Base-by-base conservation (phyloP, 305 asterid genomes). In the Solanum hybrid region DNA sequence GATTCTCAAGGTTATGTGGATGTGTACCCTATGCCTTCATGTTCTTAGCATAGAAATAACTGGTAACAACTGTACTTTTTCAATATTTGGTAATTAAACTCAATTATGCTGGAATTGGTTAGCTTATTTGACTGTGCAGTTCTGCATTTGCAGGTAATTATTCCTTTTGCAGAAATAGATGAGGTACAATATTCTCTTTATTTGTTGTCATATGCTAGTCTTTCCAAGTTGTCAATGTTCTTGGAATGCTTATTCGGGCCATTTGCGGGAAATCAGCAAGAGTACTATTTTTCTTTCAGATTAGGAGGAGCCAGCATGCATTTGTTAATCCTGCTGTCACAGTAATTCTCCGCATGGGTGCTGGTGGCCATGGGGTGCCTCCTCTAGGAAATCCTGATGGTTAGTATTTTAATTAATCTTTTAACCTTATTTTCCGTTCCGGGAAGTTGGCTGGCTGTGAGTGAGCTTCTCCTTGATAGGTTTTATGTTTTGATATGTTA, bases 361-460 rank as follows among this genome's bases (percentile, higher is more conserved):
- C 99, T 85, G 99, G 99, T 22, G 99, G 99, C 89, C 99, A 95
- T 92, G 99, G 99, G 78, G 99, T 97, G 92, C 99, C 99, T 88
- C 99, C 99, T 88, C 90, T 97, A 85, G 99, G 99, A 92, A 97
- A 95, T 91, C 99, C 98, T 79, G 99, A 97, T 94, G 99, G 99
- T 96, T 92, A 92, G 98, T 92, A 86, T 24, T 88, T 89, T 12
- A 82, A 80, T 60, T 85, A 38, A 81, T 42, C 29, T 17, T 46
- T 82, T 42, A 81, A 17, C 87, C 73, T 82, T 46, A 42, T 46
- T 82, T 17, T 46, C 32, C 1, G 13, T 40, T 40, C 14, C 4
- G 5, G 11, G 87, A 82, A 82, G 73, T 29, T 29, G 40, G 87
- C 38, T 27, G 17, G 71, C 72, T 82, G 17, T 82, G 72, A 82